phyloP scores from a whole-genome alignment of 1,284 basidiomycete genomes.

The Pseudozyma flocculosa region DNA sequence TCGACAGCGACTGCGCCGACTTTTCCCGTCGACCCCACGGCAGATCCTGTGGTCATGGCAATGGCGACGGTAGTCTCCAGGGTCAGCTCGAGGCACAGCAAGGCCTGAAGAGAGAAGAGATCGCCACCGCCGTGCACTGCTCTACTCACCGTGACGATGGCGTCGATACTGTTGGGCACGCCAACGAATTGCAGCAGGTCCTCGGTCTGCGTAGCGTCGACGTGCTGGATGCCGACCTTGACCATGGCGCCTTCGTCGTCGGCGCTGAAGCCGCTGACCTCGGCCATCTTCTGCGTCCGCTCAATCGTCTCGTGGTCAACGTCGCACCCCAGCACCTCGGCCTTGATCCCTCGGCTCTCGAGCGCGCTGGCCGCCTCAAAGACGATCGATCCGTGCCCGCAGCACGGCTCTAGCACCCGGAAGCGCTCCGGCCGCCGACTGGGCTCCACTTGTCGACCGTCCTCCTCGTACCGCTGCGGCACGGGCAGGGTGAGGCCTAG shows the following conservation, averaged over 20 bases:
- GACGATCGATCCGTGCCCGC: constrained; percentile 27
- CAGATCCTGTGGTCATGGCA: constrained; percentile 8
- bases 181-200: constrained; percentile 22
- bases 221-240: constrained; percentile 3
- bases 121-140: no score
- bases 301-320: constrained; percentile 17
- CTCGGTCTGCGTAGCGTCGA: constrained; percentile 19
- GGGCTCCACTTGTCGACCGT: constrained; percentile 3
- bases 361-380: constrained; percentile 34
- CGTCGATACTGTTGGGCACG: constrained; percentile 20
- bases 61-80: no score
- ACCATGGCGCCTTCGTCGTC: no score
- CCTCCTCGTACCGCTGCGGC: constrained; percentile 8
- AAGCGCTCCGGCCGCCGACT: constrained; percentile 4
- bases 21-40: constrained; percentile 37
- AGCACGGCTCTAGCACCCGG: constrained; percentile 33
- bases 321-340: constrained; percentile 27
- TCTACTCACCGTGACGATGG: constrained; percentile 28
- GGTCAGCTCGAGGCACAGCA: no score
- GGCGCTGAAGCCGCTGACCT: constrained; percentile 11
- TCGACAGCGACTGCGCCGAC: constrained; percentile 18
- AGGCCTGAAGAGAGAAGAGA: no score
- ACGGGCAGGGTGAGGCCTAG: constrained; percentile 25
- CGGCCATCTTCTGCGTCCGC: constrained; percentile 14
- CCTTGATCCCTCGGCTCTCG: constrained; percentile 18